Percentiles rank a stretch among this genome's conserved stretches.
phyloP scores from a whole-genome alignment of 345 rosid species.

The Zanthoxylum bungeanum region DNA sequence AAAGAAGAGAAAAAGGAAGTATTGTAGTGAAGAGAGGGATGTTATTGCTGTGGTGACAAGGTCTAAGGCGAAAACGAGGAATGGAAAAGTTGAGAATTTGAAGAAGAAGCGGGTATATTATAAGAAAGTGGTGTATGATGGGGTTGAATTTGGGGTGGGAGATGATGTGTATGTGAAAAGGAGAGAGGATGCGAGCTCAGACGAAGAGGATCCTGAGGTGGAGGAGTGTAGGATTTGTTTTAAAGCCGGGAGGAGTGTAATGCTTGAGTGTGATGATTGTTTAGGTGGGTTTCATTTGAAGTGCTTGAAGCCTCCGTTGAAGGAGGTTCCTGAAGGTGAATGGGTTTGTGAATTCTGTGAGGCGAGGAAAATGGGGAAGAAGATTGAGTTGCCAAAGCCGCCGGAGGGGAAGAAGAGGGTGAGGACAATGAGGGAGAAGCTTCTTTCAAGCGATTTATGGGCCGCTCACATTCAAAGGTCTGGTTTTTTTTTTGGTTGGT shows the following conservation, averaged over 20 bases:
- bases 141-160: conserved; percentile 64
- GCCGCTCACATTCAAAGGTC: conserved; percentile 80
- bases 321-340: conserved; percentile 79
- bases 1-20: conserved; percentile 38
- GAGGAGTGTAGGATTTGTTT: conserved; percentile 90
- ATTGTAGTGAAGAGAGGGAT: conserved; percentile 8
- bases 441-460: conserved; percentile 82
- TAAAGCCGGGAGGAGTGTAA: conserved; percentile 48
- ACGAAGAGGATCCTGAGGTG: conserved; percentile 58
- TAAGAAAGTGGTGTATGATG: conserved; percentile 70
- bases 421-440: conserved; percentile 86
- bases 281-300: conserved; percentile 90
- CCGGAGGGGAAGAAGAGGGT: conserved; percentile 59
- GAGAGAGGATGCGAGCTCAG: conserved; percentile 68
- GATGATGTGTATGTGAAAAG: conserved; percentile 85
- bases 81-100: conserved; percentile 3
- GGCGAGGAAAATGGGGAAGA: conserved; percentile 47
- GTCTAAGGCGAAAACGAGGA: conserved; percentile 5
- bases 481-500: neutral
- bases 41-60: conserved; percentile 13
- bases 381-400: conserved; percentile 46
- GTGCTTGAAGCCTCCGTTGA: conserved; percentile 79
- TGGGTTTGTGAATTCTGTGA: conserved; percentile 84
- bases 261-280: conserved; percentile 93
- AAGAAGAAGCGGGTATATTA: conserved; percentile 54